phyloP scores from a whole-genome alignment of 768 basidiomycete species.

The Termitomyces sp. region DNA sequence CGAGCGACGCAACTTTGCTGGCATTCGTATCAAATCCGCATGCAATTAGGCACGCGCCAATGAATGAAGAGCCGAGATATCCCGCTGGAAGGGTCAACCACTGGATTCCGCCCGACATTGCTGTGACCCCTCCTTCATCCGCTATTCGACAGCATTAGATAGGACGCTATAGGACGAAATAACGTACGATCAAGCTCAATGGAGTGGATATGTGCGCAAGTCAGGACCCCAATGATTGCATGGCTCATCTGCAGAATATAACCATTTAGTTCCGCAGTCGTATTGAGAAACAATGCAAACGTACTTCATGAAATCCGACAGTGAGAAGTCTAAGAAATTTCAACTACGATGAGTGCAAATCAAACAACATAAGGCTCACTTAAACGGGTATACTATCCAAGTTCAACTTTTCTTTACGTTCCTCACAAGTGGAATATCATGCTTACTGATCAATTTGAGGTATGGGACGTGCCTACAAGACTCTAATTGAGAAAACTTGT shows the following conservation, averaged over 20 bases:
- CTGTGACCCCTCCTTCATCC: constrained; percentile 83
- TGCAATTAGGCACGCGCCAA: constrained; percentile 82
- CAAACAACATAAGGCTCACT: constrained; percentile 43
- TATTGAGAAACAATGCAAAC: constrained; percentile 5
- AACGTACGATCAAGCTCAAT: constrained; percentile 82
- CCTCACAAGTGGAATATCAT: background rate
- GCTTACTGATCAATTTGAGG: constrained; percentile 37
- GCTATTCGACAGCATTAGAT: constrained; percentile 33
- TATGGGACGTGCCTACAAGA: background rate
- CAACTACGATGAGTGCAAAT: background rate
- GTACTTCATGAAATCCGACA: constrained; percentile 85
- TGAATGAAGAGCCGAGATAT: constrained; percentile 79
- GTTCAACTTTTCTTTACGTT: background rate
- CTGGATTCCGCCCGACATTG: constrained; percentile 81
- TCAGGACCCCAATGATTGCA: constrained; percentile 72
- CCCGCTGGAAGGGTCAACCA: constrained; percentile 80
- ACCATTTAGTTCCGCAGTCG: background rate
- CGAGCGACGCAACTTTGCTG: constrained; percentile 76
- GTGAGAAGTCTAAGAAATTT: constrained; percentile 57
- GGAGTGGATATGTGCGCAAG: constrained; percentile 81
- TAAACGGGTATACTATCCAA: constrained; percentile 79
- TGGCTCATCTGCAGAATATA: constrained; percentile 67
- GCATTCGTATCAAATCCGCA: constrained; percentile 89
- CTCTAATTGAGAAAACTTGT: background rate
- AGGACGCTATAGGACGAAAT: background rate